These are phyloP conservation scores for Erucastrum elatum DNA, from an alignment of 345 rosid species.

Conservation along the genomic window DNA sequence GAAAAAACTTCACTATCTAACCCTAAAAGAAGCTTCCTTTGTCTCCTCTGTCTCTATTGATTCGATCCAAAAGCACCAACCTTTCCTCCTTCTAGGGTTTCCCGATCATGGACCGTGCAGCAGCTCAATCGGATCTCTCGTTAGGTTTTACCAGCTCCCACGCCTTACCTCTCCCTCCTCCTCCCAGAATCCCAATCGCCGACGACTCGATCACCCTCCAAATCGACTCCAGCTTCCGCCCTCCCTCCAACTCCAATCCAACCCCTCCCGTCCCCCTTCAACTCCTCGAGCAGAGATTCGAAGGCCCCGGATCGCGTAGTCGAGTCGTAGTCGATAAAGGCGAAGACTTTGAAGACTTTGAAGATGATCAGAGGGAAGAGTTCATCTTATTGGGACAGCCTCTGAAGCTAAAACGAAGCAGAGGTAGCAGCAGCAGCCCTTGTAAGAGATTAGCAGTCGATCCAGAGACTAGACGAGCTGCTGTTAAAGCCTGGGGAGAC, in stretches of 20 bases:
- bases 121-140: conserved; percentile 46
- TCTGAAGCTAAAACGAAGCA: conserved; percentile 51
- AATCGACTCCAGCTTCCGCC: conserved; percentile 42
- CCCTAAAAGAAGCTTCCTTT: neutral
- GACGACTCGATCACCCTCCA: conserved; percentile 53
- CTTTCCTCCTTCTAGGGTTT: neutral
- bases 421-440: conserved; percentile 37
- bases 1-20: neutral
- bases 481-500: conserved; percentile 54
- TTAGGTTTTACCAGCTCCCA: conserved; percentile 45
- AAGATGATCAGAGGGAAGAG: conserved; percentile 43
- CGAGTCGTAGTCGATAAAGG: conserved; percentile 16
- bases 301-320: conserved; percentile 21
- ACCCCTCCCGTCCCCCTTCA: conserved; percentile 47
- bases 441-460: conserved; percentile 34
- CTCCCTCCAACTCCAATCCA: conserved; percentile 16
- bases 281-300: conserved; percentile 44
- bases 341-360: neutral
- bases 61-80: neutral
- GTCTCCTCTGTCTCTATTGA: conserved; percentile 6
- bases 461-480: conserved; percentile 40
- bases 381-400: conserved; percentile 69
- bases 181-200: conserved; percentile 36
- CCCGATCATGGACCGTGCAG: conserved; percentile 41
- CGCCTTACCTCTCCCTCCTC: conserved; percentile 28